phyloP scores from a whole-genome alignment of 371 early-diverging fungal species.

The Mortierella sp. region DNA sequence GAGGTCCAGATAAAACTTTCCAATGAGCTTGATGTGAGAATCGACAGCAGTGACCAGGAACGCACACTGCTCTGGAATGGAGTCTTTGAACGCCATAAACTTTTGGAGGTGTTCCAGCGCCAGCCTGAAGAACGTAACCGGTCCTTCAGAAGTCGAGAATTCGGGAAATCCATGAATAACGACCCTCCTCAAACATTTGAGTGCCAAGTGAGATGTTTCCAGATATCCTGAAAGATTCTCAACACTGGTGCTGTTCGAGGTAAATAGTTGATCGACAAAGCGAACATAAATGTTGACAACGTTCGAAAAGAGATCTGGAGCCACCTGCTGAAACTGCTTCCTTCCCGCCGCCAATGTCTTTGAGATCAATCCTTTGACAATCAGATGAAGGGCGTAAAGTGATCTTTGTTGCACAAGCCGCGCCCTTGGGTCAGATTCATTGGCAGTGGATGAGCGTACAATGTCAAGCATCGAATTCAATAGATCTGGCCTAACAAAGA shows the following conservation, averaged over 20 bases:
- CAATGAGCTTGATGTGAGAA: conserved; percentile 74
- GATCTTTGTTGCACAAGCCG: conserved; percentile 72
- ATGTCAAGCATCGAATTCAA: conserved; percentile 68
- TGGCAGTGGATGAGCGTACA: conserved; percentile 64
- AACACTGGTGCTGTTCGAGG: conserved; percentile 41
- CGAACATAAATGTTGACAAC: conserved; percentile 67
- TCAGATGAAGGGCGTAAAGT: conserved; percentile 80
- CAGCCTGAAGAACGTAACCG: conserved; percentile 62
- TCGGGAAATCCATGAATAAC: conserved; percentile 81
- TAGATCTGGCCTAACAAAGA: conserved; percentile 69
- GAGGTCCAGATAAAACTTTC: conserved; percentile 83
- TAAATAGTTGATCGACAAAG: conserved; percentile 60
- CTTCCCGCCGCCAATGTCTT: conserved; percentile 77
- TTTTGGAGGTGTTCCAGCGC: conserved; percentile 68
- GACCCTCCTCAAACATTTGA: conserved; percentile 79
- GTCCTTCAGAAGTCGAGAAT: conserved; percentile 70
- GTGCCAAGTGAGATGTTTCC: conserved; percentile 63
- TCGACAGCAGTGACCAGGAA: conserved; percentile 56
- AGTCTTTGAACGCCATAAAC: conserved; percentile 58
- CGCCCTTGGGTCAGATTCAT: conserved; percentile 50
- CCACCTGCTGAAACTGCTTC: conserved; percentile 71
- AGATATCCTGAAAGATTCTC: conserved; percentile 54
- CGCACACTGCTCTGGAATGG: conserved; percentile 53
- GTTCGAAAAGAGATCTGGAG: conserved; percentile 71
- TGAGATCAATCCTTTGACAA: conserved; percentile 82